A percentile compares a stretch with the other conserved stretches of the same genome.
phyloP scores from a whole-genome alignment of 75 land plant genomes.

The Gnetum montanum region DNA sequence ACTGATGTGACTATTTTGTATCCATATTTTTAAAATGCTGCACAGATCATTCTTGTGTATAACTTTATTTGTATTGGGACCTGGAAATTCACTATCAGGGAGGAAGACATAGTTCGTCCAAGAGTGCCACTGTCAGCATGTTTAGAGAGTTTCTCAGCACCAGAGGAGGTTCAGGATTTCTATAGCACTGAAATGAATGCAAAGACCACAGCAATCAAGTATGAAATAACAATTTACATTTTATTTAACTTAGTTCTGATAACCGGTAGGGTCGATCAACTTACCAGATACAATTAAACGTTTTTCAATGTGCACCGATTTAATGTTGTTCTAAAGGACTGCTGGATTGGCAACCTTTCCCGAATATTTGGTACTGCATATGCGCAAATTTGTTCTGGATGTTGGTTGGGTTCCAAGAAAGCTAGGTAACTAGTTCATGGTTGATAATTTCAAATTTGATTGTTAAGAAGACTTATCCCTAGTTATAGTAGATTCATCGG shows the following conservation, averaged over 20 bases:
- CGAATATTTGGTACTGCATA: slow-evolving; percentile 87
- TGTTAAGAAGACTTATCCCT: not conserved
- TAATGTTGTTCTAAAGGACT: slow-evolving; percentile 56
- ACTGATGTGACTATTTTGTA: too few species aligned
- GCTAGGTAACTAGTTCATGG: slow-evolving; percentile 48
- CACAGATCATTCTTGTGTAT: too few species aligned
- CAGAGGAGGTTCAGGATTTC: slow-evolving; percentile 91
- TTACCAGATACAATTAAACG: too few species aligned
- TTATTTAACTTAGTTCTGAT: not conserved
- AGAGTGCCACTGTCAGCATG: slow-evolving; percentile 93
- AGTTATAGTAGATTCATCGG: not conserved
- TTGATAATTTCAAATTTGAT: not conserved
- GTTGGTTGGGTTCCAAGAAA: slow-evolving; percentile 98
- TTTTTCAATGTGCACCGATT: too few species aligned
- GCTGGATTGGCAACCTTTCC: slow-evolving; percentile 90
- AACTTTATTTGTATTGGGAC: too few species aligned
- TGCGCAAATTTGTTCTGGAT: slow-evolving; percentile 95
- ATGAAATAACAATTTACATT: slow-evolving; percentile 13
- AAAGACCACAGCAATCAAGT: slow-evolving; percentile 96
- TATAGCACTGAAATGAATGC: slow-evolving; percentile 82
- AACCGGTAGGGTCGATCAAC: too few species aligned
- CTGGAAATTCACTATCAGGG: not conserved
- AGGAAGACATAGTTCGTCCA: slow-evolving; percentile 87
- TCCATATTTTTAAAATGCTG: too few species aligned
- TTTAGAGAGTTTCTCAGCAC: slow-evolving; percentile 67